Evolutionary conservation across 139 green algal genomes (phyloP).

Genomic region (Chlamydomonas asymmetrica): DNA sequence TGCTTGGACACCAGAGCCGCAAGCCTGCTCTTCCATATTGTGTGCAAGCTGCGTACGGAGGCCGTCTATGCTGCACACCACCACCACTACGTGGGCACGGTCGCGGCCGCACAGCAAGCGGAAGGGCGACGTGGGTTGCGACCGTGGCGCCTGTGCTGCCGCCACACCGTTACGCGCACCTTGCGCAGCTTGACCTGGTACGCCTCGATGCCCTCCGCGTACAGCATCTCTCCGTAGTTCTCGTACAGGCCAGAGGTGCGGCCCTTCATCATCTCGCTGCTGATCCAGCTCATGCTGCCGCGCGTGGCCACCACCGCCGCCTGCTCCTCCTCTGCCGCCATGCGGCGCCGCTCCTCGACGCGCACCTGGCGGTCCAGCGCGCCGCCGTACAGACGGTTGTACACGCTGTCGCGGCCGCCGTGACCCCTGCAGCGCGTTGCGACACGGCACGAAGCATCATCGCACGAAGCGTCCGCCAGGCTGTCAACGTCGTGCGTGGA

Average conservation of each 20-base stretch:
- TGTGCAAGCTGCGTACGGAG: no score
- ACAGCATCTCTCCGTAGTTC: constrained; percentile 85
- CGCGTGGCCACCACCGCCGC: constrained; percentile 36
- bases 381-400: constrained; percentile 59
- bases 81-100: not conserved
- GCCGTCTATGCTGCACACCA: not conserved
- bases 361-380: constrained; percentile 45
- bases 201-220: constrained; percentile 72
- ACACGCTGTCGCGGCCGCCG: constrained; percentile 42
- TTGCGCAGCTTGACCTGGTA: constrained; percentile 25
- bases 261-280: constrained; percentile 65
- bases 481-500: no score
- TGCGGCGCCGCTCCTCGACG: constrained; percentile 48
- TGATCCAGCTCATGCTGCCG: constrained; percentile 65
- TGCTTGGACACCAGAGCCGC: no score
- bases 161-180: constrained; percentile 21
- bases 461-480: no score
- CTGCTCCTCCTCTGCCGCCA: constrained; percentile 23
- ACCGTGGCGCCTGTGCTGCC: no score
- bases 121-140: no score
- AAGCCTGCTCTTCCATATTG: no score
- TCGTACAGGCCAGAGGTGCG: constrained; percentile 58
- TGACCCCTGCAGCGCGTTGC: no score
- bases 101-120: no score
- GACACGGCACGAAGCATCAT: no score